These are phyloP conservation scores for Venturia nashicola DNA, from an alignment of 2,329 filamentous ascomycete species.

Conservation along the genomic window DNA sequence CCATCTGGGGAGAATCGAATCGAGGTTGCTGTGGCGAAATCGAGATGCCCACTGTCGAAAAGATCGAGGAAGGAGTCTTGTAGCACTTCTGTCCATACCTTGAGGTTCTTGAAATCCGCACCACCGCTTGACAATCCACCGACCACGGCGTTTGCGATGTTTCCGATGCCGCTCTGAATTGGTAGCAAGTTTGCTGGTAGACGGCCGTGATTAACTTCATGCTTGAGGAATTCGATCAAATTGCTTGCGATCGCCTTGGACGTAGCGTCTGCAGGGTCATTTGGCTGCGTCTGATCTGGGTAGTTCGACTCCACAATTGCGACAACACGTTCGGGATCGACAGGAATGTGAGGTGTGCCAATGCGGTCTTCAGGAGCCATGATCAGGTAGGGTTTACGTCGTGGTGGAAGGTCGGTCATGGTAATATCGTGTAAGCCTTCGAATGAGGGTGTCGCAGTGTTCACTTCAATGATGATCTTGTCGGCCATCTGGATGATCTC, in stretches of 20 bases:
- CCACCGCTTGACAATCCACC: constrained; percentile 59
- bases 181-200: constrained; percentile 67
- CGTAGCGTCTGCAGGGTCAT: constrained; percentile 60
- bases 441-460: constrained; percentile 73
- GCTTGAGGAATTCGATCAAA: constrained; percentile 75
- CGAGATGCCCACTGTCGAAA: constrained; percentile 75
- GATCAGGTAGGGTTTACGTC: constrained; percentile 73
- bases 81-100: constrained; percentile 87
- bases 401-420: constrained; percentile 71
- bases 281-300: constrained; percentile 62
- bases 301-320: constrained; percentile 79
- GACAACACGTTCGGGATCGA: constrained; percentile 75
- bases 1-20: constrained; percentile 85
- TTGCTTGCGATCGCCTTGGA: constrained; percentile 64
- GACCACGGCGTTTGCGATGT: constrained; percentile 86
- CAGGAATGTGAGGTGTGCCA: constrained; percentile 67
- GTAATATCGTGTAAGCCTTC: constrained; percentile 86
- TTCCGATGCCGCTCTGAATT: constrained; percentile 79
- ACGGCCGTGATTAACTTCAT: constrained; percentile 68
- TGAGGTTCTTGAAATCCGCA: constrained; percentile 75
- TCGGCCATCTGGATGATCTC: constrained; percentile 85
- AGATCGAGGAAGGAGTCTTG: constrained; percentile 90
- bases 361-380: constrained; percentile 80
- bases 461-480: constrained; percentile 88
- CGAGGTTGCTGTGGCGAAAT: constrained; percentile 82